phyloP scores from a whole-genome alignment of 1,139 yeast species.

The Wickerhamomyces sp. region DNA sequence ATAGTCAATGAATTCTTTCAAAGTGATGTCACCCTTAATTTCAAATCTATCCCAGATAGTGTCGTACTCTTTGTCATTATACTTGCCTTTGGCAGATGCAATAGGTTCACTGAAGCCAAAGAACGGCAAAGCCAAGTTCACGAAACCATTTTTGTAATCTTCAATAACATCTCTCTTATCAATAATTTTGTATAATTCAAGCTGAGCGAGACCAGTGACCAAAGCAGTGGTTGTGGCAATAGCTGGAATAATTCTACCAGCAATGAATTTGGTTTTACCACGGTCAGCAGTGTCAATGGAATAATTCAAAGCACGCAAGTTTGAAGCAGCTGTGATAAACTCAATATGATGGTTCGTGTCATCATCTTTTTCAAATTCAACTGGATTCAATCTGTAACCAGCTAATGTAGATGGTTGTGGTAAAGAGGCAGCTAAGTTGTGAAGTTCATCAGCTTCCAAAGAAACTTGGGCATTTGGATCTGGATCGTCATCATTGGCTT shows the following conservation, averaged over 20 bases:
- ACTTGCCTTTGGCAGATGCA: conserved; percentile 74
- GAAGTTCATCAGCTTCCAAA: conserved; percentile 50
- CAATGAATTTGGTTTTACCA: conserved; percentile 74
- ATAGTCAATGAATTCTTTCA: conserved; percentile 68
- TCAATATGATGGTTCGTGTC: conserved; percentile 95
- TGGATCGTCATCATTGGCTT: conserved; percentile 84
- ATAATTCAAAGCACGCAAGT: conserved; percentile 90
- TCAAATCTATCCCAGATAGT: conserved; percentile 95
- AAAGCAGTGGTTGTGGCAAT: conserved; percentile 97
- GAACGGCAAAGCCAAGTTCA: conserved; percentile 92
- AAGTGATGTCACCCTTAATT: conserved; percentile 69
- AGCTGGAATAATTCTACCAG: conserved; percentile 96
- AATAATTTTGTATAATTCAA: conserved; percentile 87
- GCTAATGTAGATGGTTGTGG: conserved; percentile 90
- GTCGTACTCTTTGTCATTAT: conserved; percentile 77
- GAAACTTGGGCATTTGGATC: conserved; percentile 66
- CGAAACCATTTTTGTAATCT: conserved; percentile 88
- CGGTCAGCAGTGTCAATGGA: conserved; percentile 76
- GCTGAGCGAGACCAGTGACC: conserved; percentile 90
- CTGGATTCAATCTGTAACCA: conserved; percentile 80
- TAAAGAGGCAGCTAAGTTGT: conserved; percentile 62
- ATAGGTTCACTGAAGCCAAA: conserved; percentile 96
- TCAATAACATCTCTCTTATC: conserved; percentile 71
- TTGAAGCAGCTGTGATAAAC: conserved; percentile 95
- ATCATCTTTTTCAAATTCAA: conserved; percentile 96